A percentile compares a stretch with the other conserved stretches of the same genome.
Evolutionary conservation across 306 rosid species (phyloP).

Genomic region (Quercus glauca): DNA sequence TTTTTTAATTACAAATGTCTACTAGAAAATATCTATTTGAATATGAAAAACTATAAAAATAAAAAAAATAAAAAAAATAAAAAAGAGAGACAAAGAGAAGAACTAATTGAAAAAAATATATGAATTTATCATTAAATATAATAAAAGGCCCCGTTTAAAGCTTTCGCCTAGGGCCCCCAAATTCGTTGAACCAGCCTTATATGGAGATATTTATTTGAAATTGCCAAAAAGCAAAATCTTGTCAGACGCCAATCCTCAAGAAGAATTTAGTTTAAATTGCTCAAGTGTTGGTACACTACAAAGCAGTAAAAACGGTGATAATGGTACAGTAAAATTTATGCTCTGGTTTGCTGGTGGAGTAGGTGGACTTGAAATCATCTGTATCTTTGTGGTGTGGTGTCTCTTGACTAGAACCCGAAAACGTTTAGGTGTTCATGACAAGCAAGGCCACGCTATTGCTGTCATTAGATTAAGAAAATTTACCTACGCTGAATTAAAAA

Average conservation of each 20-base stretch:
- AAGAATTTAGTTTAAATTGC: conserved; percentile 14
- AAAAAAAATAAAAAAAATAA: too few species aligned
- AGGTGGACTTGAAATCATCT: conserved; percentile 31
- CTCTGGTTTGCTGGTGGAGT: conserved; percentile 15
- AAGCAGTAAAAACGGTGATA: neutral
- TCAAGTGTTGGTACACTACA: too few species aligned
- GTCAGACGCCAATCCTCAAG: accelerated
- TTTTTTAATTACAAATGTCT: too few species aligned
- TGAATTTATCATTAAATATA: too few species aligned
- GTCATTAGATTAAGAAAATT: conserved; percentile 47
- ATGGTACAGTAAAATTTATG: neutral
- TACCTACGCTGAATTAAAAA: conserved; percentile 44
- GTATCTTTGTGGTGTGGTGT: conserved; percentile 12
- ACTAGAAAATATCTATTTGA: too few species aligned
- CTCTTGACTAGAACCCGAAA: neutral
- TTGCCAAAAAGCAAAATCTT: conserved; percentile 5
- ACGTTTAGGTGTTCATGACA: neutral
- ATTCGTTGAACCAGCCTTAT: conserved; percentile 18
- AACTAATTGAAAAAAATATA: too few species aligned
- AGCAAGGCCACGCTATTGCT: conserved; percentile 27
- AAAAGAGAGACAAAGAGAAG: too few species aligned
- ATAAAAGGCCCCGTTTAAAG: too few species aligned
- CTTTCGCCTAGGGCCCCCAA: too few species aligned
- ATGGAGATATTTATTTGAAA: conserved; percentile 19
- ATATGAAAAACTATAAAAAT: too few species aligned